Conservation (phyloP, 2,329 filamentous ascomycete genomes). For the Fusarium multiceps region DNA sequence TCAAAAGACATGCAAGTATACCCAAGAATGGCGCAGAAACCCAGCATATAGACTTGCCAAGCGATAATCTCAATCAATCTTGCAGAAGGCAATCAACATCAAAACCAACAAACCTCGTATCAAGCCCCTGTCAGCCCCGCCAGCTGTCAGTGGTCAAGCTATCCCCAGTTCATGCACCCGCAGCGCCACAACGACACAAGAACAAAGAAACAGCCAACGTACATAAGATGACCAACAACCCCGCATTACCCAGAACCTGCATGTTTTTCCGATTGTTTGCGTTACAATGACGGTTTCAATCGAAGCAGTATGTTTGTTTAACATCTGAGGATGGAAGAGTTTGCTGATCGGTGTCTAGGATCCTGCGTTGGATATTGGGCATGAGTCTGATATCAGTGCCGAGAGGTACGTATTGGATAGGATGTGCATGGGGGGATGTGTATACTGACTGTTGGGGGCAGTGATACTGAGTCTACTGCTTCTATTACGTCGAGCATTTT, state of each 20-base stretch:
- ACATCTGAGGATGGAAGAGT: no score
- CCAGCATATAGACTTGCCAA: neutral
- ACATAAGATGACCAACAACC: conserved; percentile 8
- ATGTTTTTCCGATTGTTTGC: no score
- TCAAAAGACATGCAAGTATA: rapidly evolving
- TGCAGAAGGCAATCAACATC: neutral
- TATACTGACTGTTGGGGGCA: neutral
- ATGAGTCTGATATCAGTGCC: conserved; percentile 15
- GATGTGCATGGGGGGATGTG: rapidly evolving
- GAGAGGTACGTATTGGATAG: conserved; percentile 11
- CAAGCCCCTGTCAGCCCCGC: neutral
- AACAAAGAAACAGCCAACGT: neutral
- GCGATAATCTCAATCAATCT: neutral
- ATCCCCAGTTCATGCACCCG: neutral
- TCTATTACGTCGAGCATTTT: conserved; percentile 43
- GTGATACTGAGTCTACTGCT: conserved; percentile 29
- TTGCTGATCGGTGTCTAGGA: conserved; percentile 17
- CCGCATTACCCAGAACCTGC: neutral
- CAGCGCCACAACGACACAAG: neutral
- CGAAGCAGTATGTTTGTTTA: conserved; percentile 29
- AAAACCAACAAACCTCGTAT: neutral
- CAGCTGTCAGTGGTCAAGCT: conserved; percentile 4
- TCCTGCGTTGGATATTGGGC: conserved; percentile 5
- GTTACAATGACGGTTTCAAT: conserved; percentile 15
- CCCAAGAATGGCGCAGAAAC: neutral